Evolutionary conservation across 495 filamentous ascomycete genomes (phyloP), one percentile per base, ranked within the genome.

Genomic region (Gamarada debralockiae): DNA sequence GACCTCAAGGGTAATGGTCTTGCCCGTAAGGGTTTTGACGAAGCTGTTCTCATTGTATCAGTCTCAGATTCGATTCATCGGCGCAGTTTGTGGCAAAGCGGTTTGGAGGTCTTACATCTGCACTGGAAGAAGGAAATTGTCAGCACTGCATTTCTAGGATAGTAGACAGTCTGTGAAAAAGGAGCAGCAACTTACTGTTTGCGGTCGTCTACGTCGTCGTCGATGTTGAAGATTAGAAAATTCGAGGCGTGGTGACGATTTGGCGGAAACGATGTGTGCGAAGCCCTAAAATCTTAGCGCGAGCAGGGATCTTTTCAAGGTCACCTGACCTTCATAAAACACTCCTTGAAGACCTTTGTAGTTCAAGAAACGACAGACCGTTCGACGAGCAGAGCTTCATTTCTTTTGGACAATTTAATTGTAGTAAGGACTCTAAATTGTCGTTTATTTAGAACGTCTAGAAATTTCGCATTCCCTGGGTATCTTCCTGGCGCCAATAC

Each of bases 1-100:
- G 73, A 96, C 92, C 83, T 98, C 93, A 69, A 98, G 89, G 76
- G 93, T 97, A 84, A 97, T 98, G 76, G 93, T 98, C 86, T 97
- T 97, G 78, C 93, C 91, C 78, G 90, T 93, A 63, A 93, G 85
- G 79, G 89, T 92, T 81, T 93, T 92, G 79, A 93, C 89, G 86
- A 93, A 95, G 83, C 89, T 95, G 27, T 59, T 55, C 22, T 40
- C 37, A 48, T 65, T 49, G 37, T 40, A 24, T 56, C 25, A 67
- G 59, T 65, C 27, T 50, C 33, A 25, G 24, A 25, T 48, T 55
- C 49, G 50, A 44, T 10, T 48, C 24, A 42, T 47, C 41, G 41
- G 15, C 9, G 41, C 36, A 6, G 41, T 5, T 27, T 29, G 29
- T 37, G 27, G 49, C 36, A 34, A 31, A 33, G 51, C 1, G 43